Conservation (phyloP, 169 alveolate species). For the Cyclospora cayetanensis region DNA sequence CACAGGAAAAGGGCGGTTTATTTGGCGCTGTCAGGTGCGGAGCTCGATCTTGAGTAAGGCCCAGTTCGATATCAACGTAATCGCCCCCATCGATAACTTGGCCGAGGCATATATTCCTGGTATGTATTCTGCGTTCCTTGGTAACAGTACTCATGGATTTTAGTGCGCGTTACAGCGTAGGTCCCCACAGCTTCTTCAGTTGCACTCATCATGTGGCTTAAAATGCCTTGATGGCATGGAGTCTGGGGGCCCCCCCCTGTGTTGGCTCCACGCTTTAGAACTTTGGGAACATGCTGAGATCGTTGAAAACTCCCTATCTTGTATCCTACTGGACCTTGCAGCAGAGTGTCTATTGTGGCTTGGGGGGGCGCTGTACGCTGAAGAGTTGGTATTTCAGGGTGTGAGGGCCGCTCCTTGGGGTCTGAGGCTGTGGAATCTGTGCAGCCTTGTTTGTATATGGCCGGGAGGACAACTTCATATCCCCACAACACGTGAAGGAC, state of each 20-base stretch:
- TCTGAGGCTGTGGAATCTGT: not conserved
- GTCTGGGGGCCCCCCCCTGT: not conserved
- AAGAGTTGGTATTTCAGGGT: not conserved
- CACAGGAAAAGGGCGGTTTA: not conserved
- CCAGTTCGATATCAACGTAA: slow-evolving; percentile 83
- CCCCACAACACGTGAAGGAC: slow-evolving; percentile 68
- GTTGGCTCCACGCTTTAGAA: too few species aligned
- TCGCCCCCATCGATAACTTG: slow-evolving; percentile 84
- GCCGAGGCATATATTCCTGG: slow-evolving; percentile 89
- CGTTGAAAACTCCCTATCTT: too few species aligned
- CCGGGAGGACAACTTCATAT: slow-evolving; percentile 73
- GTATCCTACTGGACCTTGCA: too few species aligned
- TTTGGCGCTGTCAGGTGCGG: slow-evolving; percentile 46
- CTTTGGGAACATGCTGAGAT: too few species aligned
- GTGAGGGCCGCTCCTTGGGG: not conserved
- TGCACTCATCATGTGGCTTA: not conserved
- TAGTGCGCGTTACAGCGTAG: too few species aligned
- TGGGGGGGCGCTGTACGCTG: not conserved
- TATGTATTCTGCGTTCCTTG: slow-evolving; percentile 73
- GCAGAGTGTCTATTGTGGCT: not conserved
- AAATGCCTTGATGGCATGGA: not conserved
- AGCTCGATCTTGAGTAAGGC: slow-evolving; percentile 83
- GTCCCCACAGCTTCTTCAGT: not conserved
- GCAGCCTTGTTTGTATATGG: slow-evolving; percentile 74
- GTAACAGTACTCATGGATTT: not conserved